These are phyloP conservation scores for Oryza meridionalis DNA, from an alignment of 176 grass and related monocot genomes.

Conservation along the genomic window DNA sequence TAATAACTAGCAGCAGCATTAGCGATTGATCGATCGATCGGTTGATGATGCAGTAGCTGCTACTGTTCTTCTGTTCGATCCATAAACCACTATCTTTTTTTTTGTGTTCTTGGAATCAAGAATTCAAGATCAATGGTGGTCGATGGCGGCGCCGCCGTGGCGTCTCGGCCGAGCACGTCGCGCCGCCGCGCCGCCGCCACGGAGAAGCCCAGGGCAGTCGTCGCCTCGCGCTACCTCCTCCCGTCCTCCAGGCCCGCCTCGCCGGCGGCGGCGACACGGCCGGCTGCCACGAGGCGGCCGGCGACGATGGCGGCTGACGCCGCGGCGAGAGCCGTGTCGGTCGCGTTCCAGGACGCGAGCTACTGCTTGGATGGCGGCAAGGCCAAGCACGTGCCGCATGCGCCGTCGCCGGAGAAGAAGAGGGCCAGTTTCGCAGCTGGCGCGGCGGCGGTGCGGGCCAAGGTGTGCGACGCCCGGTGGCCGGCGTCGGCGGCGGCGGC, in stretches of 20 bases:
- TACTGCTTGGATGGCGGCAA: conserved; percentile 55
- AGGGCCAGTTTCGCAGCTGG: background rate
- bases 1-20: background rate
- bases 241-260: conserved; percentile 26
- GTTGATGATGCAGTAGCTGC: background rate
- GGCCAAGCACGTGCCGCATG: conserved; percentile 29
- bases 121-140: background rate
- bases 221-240: conserved; percentile 36
- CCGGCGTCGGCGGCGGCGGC: conserved; percentile 46
- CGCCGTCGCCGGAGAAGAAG: conserved; percentile 11
- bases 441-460: background rate
- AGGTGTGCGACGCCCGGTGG: conserved; percentile 28
- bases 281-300: background rate
- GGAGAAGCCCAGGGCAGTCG: conserved; percentile 19
- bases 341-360: conserved; percentile 70
- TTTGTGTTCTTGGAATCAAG: background rate
- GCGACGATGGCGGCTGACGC: background rate
- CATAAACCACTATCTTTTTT: background rate
- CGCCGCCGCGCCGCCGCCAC: background rate
- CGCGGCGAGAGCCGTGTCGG: conserved; percentile 58
- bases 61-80: background rate
- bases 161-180: background rate
- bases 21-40: background rate
- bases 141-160: background rate
- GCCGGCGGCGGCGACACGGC: background rate